phyloP scores from a whole-genome alignment of 192 early-diverging fungal species.

The Gamsiella multidivaricata region DNA sequence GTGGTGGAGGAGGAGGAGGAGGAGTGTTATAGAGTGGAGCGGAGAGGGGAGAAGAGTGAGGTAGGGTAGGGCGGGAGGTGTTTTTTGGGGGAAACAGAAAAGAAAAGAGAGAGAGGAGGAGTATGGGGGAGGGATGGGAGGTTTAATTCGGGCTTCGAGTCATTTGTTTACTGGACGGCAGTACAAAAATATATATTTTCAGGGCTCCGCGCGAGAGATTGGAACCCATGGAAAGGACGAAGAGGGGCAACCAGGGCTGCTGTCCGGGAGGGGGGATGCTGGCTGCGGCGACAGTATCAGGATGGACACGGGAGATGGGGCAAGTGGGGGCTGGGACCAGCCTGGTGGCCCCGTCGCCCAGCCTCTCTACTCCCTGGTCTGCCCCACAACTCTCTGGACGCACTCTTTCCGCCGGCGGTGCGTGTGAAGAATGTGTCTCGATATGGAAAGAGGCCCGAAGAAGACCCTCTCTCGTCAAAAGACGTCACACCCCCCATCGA shows the following conservation, averaged over 20 bases:
- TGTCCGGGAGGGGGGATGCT: no score
- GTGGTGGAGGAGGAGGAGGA: neutral
- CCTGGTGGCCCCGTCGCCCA: no score
- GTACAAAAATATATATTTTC: slow-evolving; percentile 3
- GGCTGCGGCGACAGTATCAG: no score
- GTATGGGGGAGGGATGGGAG: neutral
- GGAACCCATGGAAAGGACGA: no score
- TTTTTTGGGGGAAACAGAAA: neutral
- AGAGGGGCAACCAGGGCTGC: no score
- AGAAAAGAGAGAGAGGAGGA: slow-evolving; percentile 4
- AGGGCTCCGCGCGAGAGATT: no score
- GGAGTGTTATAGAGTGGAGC: slow-evolving; percentile 1
- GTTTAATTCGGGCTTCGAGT: neutral
- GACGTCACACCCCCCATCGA: neutral
- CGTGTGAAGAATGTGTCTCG: slow-evolving; percentile 14
- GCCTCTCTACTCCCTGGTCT: no score
- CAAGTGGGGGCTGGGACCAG: no score
- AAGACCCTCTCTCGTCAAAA: slow-evolving; percentile 4
- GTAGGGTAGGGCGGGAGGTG: neutral
- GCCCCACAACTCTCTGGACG: no score
- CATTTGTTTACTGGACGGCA: slow-evolving; percentile 21
- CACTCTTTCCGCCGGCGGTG: neutral
- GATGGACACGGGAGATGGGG: no score
- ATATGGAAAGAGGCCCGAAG: slow-evolving; percentile 16
- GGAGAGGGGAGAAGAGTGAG: neutral